A percentile compares a stretch with the other conserved stretches of the same genome.
These are phyloP conservation scores for Hanseniaspora meyeri DNA, from an alignment of 805 yeast genomes.

Conservation along the genomic window DNA sequence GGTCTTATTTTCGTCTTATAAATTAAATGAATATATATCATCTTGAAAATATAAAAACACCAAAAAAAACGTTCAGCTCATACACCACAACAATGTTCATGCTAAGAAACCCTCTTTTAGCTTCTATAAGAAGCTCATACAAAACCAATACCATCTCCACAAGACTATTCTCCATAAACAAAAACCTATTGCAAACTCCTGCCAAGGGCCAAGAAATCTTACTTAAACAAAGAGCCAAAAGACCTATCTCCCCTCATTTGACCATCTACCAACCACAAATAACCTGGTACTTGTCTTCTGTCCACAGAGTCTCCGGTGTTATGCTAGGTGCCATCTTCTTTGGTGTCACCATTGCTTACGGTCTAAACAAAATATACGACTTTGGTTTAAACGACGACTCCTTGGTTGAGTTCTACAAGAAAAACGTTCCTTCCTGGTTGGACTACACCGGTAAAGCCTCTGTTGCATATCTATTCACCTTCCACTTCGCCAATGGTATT, in stretches of 20 bases:
- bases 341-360: slow-evolving; percentile 63
- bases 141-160: not conserved
- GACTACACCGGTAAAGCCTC: slow-evolving; percentile 56
- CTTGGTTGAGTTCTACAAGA: slow-evolving; percentile 32
- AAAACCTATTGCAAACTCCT: slow-evolving; percentile 30
- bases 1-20: no score
- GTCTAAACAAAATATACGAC: slow-evolving; percentile 55
- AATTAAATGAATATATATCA: no score
- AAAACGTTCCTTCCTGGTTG: slow-evolving; percentile 49
- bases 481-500: slow-evolving; percentile 75
- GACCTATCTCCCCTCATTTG: slow-evolving; percentile 88
- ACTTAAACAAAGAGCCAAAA: slow-evolving; percentile 66
- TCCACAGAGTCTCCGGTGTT: slow-evolving; percentile 84
- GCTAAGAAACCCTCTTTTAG: slow-evolving; percentile 7
- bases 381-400: slow-evolving; percentile 29
- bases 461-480: slow-evolving; percentile 72
- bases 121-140: slow-evolving; percentile 2
- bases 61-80: no score
- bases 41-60: no score
- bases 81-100: not conserved
- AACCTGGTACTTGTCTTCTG: slow-evolving; percentile 65
- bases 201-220: slow-evolving; percentile 56
- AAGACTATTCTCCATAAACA: slow-evolving; percentile 15
- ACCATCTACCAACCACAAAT: slow-evolving; percentile 83
- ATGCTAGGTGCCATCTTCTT: slow-evolving; percentile 69